Conservation (phyloP, 2,329 filamentous ascomycete species). For the Penicillium sumatraense region DNA sequence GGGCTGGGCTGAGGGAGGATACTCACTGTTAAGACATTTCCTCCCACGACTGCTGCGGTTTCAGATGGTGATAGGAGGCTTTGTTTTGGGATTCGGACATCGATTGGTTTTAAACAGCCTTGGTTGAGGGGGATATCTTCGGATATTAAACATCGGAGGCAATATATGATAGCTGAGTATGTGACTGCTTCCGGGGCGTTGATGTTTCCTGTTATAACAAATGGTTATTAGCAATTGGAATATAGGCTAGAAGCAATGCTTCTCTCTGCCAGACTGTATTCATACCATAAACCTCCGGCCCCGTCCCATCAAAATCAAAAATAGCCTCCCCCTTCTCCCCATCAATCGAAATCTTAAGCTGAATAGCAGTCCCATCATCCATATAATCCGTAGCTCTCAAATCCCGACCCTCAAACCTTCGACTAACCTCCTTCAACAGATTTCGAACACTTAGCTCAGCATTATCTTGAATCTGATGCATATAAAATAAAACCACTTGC, state of each 20-base stretch:
- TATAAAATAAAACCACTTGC: slow-evolving; percentile 75
- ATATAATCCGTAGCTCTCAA: slow-evolving; percentile 75
- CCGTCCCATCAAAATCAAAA: slow-evolving; percentile 79
- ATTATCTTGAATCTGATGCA: slow-evolving; percentile 77
- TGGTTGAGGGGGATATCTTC: slow-evolving; percentile 83
- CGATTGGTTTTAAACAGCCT: slow-evolving; percentile 75
- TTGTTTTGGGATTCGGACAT: slow-evolving; percentile 70
- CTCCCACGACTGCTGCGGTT: slow-evolving; percentile 75
- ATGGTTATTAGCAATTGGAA: neutral
- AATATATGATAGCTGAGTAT: slow-evolving; percentile 81
- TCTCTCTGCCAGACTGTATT: too few species aligned
- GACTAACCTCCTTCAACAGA: slow-evolving; percentile 69
- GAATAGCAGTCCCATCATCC: slow-evolving; percentile 81
- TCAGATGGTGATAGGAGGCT: slow-evolving; percentile 74
- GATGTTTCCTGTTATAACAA: slow-evolving; percentile 69
- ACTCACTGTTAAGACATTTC: slow-evolving; percentile 78
- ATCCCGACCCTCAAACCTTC: slow-evolving; percentile 64
- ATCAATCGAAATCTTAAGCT: slow-evolving; percentile 73
- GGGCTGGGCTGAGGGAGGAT: neutral
- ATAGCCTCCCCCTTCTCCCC: slow-evolving; percentile 68
- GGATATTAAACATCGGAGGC: slow-evolving; percentile 73
- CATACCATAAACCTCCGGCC: slow-evolving; percentile 63
- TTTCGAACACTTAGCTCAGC: slow-evolving; percentile 73
- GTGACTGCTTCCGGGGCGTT: slow-evolving; percentile 80
- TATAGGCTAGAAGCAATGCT: too few species aligned